Evolutionary conservation across 257 asterid genomes (phyloP).

Genomic region (Solanum ossicruentum): DNA sequence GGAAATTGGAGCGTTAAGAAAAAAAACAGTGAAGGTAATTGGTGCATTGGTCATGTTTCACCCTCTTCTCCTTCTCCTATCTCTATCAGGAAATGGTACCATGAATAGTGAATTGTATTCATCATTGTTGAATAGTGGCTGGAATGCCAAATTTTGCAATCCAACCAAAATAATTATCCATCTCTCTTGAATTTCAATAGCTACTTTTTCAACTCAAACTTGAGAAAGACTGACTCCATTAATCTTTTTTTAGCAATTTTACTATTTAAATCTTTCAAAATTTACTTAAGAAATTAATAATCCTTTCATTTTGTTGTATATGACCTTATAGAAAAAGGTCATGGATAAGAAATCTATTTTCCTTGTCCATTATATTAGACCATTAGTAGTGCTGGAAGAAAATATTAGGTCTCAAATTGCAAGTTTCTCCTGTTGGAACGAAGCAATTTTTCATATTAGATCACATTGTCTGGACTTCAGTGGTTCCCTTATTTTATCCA

Average conservation of each 20-base stretch:
- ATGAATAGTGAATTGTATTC: not conserved
- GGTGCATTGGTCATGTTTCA: not conserved
- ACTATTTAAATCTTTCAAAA: not conserved
- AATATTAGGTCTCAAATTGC: not conserved
- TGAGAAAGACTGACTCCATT: not conserved
- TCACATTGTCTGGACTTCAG: not conserved
- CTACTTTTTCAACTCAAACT: not conserved
- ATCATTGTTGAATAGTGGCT: not conserved
- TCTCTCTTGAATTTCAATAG: not conserved
- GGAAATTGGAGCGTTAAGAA: constrained; percentile 24
- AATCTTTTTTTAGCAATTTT: not conserved
- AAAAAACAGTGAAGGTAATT: constrained; percentile 52
- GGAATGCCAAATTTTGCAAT: not conserved
- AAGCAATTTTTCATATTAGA: not conserved
- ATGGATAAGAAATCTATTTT: not conserved
- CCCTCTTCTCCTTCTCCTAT: not conserved
- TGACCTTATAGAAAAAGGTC: not conserved
- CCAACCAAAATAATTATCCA: not conserved
- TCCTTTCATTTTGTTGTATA: not conserved
- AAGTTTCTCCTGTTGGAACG: not conserved
- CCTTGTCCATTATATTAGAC: not conserved
- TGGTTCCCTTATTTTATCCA: not conserved
- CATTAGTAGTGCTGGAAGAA: not conserved
- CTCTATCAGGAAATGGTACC: not conserved
- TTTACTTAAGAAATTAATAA: not conserved